Evolutionary conservation across 306 rosid species (phyloP), one percentile per base, ranked within the genome.

Genomic region (Glycine tomentella): DNA sequence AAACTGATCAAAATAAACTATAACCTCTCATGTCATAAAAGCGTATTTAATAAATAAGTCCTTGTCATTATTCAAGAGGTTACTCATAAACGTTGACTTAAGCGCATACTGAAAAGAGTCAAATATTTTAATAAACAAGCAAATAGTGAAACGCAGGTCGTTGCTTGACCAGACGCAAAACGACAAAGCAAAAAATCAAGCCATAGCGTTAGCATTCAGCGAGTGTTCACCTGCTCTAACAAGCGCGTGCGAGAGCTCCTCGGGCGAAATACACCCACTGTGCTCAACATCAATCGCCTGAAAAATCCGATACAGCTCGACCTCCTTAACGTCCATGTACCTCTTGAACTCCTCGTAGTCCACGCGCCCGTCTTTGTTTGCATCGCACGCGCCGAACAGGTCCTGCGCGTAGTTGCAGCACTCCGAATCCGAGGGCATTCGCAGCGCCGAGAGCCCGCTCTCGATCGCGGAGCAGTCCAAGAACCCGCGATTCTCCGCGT

Each of bases 281-380:
- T 87, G 94, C 55, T 90, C 92, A 12, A 87, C 92, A 79, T 91
- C 94, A 49, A 90, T 91, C 58, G 91, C 92, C 84, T 90, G 90
- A 71, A 91, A 91, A 56, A 91, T 88, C 42, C 84, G 85, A 77
- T 91, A 91, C 17, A 91, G 92, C 84, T 91, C 97, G 1, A 90
- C 86, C 87, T 91, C 94, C 77, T 90, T 90, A 31, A 75, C 85
- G 25, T 91, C 97, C 91, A 91, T 88, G 71, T 90, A 91, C 40
- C 86, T 86, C 9, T 84, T 87, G 67, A 91, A 91, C 88, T 91
- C 93, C 6, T 42, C 78, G 78, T 88, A 90, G 56, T 91, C 90
- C 16, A 91, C 90, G 8, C 89, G 73, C 5, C 97, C 97, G 80
- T 91, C 94, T 15, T 72, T 79, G 75, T 91, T 86, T 56, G 91